Evolutionary conservation across 371 early-diverging fungal species (phyloP).

Genomic region (Chytridium lagenaria): DNA sequence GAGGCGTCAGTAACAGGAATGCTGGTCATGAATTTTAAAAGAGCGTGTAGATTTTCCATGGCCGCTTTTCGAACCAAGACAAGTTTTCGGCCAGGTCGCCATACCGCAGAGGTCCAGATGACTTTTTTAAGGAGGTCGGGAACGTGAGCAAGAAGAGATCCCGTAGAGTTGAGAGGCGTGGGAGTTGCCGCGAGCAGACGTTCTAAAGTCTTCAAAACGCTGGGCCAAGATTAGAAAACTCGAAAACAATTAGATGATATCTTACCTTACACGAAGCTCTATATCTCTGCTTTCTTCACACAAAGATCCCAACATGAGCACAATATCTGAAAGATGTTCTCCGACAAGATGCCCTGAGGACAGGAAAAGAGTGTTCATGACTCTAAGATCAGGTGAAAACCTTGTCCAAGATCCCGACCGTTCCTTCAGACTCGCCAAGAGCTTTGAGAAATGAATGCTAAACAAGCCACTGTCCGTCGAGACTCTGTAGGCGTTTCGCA

Average conservation of each 20-base stretch:
- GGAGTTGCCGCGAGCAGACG: constrained; percentile 17
- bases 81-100: constrained; percentile 52
- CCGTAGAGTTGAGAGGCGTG: constrained; percentile 33
- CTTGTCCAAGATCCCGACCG: constrained; percentile 42
- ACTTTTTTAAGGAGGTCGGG: constrained; percentile 35
- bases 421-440: constrained; percentile 12
- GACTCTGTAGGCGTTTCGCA: constrained; percentile 15
- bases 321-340: constrained; percentile 31
- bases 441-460: constrained; percentile 30
- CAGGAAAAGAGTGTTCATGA: constrained; percentile 41
- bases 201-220: constrained; percentile 35
- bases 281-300: constrained; percentile 41
- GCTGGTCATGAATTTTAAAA: not conserved
- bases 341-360: constrained; percentile 39
- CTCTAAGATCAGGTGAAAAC: constrained; percentile 45
- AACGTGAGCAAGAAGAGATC: constrained; percentile 20
- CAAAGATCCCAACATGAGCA: constrained; percentile 36
- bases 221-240: constrained; percentile 13
- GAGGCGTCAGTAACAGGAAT: not conserved
- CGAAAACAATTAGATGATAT: constrained; percentile 4
- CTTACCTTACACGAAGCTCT: constrained; percentile 50
- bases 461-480: constrained; percentile 13
- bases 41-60: constrained; percentile 33
- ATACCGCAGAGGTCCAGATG: constrained; percentile 41
- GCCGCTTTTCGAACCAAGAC: constrained; percentile 38